Evolutionary conservation across 805 yeast genomes (phyloP).

Genomic region (Ogataea neopini): DNA sequence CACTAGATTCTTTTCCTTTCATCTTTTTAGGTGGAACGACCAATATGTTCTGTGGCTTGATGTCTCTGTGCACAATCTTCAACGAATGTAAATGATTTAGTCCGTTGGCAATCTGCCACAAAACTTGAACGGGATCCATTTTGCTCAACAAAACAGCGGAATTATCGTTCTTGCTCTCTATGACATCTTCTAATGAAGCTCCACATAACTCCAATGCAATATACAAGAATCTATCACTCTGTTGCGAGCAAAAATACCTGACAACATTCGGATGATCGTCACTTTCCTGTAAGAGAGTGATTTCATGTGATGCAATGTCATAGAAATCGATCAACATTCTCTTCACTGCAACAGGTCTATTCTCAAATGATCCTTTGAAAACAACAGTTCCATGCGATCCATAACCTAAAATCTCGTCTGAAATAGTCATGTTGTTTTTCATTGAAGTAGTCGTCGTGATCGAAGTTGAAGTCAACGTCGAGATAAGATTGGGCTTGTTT

Average conservation of each 20-base stretch:
- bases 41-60: conserved; percentile 91
- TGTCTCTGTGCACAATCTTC: conserved; percentile 91
- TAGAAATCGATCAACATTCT: conserved; percentile 91
- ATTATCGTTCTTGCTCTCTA: conserved; percentile 51
- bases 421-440: conserved; percentile 53
- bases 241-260: conserved; percentile 90
- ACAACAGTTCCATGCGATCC: conserved; percentile 98
- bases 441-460: conserved; percentile 16
- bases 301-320: conserved; percentile 93
- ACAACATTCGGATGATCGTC: conserved; percentile 97
- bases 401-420: conserved; percentile 82
- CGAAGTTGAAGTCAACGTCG: conserved; percentile 7
- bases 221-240: conserved; percentile 81
- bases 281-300: conserved; percentile 82
- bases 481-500: conserved; percentile 2
- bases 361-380: conserved; percentile 84
- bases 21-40: conserved; percentile 68
- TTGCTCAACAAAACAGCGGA: conserved; percentile 40
- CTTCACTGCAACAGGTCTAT: conserved; percentile 93
- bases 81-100: conserved; percentile 82
- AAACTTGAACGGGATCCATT: conserved; percentile 52
- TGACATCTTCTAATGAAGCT: conserved; percentile 83
- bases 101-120: conserved; percentile 81
- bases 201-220: conserved; percentile 92
- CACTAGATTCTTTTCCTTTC: conserved; percentile 23